Evolutionary conservation across 495 filamentous ascomycete species (phyloP), one percentile per base, ranked within the genome.

Genomic region (Neurospora discreta): DNA sequence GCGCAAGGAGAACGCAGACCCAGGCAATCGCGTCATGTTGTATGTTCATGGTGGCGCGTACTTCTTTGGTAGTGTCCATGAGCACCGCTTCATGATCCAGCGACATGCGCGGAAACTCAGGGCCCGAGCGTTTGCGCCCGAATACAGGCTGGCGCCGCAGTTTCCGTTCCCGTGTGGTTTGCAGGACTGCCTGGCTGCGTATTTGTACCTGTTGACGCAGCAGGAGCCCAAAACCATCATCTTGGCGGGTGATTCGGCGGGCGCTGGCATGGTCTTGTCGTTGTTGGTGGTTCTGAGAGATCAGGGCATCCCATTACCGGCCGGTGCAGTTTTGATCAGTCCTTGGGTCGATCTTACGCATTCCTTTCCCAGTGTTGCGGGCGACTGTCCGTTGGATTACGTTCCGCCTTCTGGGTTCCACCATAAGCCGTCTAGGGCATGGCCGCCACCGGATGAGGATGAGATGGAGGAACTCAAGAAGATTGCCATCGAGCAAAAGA

Each of bases 261-360:
- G 95, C 38, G 95, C 87, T 38, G 95, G 93, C 0, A 91, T 98
- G 92, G 85, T 93, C 6, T 75, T 97, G 70, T 87, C 89, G 7
- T 83, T 97, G 85, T 83, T 98, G 70, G 89, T 97, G 42, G 89
- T 88, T 15, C 81, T 97, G 72, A 89, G 95, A 65, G 94, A 98
- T 80, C 88, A 89, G 76, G 91, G 89, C 0, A 79, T 97, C 33
- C 90, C 94, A 15, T 75, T 97, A 44, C 95, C 95, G 0, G 95
- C 95, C 10, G 95, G 95, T 5, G 95, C 91, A 18, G 90, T 98
- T 46, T 81, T 98, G 71, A 91, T 98, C 60, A 94, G 91, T 38
- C 95, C 95, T 0, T 98, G 95, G 95, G 93, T 92, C 3, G 95
- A 98, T 78, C 81, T 98, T 40, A 97, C 92, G 11, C 95, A 98